Evolutionary conservation across 805 yeast species (phyloP), one percentile per base, ranked within the genome.

Genomic region (Nakazawaea siamensis): DNA sequence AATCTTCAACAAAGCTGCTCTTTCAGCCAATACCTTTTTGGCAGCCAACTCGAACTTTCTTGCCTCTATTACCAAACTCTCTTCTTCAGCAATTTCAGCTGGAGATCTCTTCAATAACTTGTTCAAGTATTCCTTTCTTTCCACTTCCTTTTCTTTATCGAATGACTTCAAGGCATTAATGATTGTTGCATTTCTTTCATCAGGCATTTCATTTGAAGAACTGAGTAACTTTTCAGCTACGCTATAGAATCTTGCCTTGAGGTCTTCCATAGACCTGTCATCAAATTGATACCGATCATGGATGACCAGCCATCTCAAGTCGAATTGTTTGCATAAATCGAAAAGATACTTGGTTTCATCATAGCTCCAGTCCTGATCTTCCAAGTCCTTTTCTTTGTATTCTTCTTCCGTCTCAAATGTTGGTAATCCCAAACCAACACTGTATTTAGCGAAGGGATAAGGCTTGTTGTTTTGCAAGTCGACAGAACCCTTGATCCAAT

Each of bases 11-110:
- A 92, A 56, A 33, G 82, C 78, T 2, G 85, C 79, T 44, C 98
- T 69, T 54, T 92, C 98, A 31, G 68, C 61, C 35, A 87, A 67
- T 66, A 90, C 82, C 54, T 84, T 82, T 61, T 86, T 88, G 0
- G 97, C 94, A 2, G 94, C 84, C 38, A 86, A 72, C 51, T 92
- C 97, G 43, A 92, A 84, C 44, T 90, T 78, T 32, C 94, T 73
- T 2, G 97, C 94, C 53, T 92, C 98, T 20, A 90, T 78, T 9
- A 92, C 84, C 33, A 92, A 64, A 0, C 95, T 86, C 54, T 92
- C 97, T 52, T 92, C 99, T 60, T 92, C 98, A 0, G 97, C 97
- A 29, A 92, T 84, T 53, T 92, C 98, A 0, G 97, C 94, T 1
- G 98, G 97, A 2, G 90, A 76, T 45, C 99, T 65, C 24, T 76